phyloP scores from a whole-genome alignment of 1,284 basidiomycete species.

The Cryptococcus amylolentus region DNA sequence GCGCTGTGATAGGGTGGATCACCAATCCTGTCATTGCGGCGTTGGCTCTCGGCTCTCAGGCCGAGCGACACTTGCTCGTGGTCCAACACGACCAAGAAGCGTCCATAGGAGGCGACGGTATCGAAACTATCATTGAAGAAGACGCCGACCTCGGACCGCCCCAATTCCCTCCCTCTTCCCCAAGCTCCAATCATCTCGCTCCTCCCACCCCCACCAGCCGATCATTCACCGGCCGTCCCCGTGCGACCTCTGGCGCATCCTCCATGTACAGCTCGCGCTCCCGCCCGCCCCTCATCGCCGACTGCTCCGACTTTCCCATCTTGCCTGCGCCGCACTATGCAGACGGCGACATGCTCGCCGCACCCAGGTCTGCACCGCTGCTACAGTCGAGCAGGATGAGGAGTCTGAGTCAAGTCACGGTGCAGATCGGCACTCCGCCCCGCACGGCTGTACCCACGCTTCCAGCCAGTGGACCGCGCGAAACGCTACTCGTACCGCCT shows the following conservation, averaged over 20 bases:
- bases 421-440: background rate
- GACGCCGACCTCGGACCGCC: constrained; percentile 6
- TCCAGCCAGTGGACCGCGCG: background rate
- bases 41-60: constrained; percentile 48
- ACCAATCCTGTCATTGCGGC: constrained; percentile 50
- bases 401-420: background rate
- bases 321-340: background rate
- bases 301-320: constrained; percentile 29
- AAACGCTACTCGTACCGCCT: background rate
- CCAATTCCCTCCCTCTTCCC: background rate
- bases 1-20: constrained; percentile 44
- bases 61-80: constrained; percentile 46
- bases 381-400: background rate
- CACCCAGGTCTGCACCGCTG: background rate
- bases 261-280: constrained; percentile 6
- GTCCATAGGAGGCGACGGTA: constrained; percentile 2
- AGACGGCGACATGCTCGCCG: background rate
- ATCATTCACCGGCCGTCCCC: constrained; percentile 8
- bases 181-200: background rate
- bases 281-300: constrained; percentile 39
- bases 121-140: constrained; percentile 14
- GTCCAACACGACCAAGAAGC: constrained; percentile 16
- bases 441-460: background rate
- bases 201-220: background rate
- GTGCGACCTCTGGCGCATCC: constrained; percentile 16